Evolutionary conservation across 768 basidiomycete species (phyloP), one percentile per base, ranked within the genome.

Genomic region (Strobilomyces echinocephalus): DNA sequence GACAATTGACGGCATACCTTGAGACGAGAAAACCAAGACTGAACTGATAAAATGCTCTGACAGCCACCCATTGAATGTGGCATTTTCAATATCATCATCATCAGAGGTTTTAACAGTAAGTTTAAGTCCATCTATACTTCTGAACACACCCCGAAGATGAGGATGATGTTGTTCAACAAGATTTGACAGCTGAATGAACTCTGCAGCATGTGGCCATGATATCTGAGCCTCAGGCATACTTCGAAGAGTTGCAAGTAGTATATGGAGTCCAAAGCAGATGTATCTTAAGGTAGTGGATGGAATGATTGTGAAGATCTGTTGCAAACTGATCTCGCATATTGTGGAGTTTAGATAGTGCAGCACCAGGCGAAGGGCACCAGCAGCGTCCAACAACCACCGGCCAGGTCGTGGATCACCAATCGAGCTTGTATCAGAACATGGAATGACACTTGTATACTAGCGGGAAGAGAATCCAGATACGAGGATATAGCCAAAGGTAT

Each of bases 261-360:
- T 67, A 0, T 48, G 2, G 0, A 70, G 63, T 1, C 60, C 58
- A 59, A 75, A 76, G 3, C 26, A 46, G 53, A 76, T 60, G 50
- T 78, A 78, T 0, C 66, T 56, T 0, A 69, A 66, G 10, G 68
- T 59, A 0, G 73, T 76, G 2, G 71, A 33, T 6, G 76, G 73
- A 28, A 74, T 70, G 11, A 77, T 48, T 0, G 72, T 72, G 60
- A 79, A 79, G 1, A 77, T 74, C 39, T 75, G 70, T 44, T 72
- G 70, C 3, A 78, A 62, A 33, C 60, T 70, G 7, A 67, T 62
- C 39, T 76, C 70, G 0, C 40, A 63, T 69, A 77, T 77, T 9
- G 41, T 57, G 0, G 76, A 78, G 40, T 64, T 66, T 8, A 78
- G 65, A 20, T 65, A 76, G 49, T 79, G 75, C 1, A 78, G 64